Evolutionary conservation across 202 grass and related monocot species (phyloP).

Genomic region (Zoysia matrella): DNA sequence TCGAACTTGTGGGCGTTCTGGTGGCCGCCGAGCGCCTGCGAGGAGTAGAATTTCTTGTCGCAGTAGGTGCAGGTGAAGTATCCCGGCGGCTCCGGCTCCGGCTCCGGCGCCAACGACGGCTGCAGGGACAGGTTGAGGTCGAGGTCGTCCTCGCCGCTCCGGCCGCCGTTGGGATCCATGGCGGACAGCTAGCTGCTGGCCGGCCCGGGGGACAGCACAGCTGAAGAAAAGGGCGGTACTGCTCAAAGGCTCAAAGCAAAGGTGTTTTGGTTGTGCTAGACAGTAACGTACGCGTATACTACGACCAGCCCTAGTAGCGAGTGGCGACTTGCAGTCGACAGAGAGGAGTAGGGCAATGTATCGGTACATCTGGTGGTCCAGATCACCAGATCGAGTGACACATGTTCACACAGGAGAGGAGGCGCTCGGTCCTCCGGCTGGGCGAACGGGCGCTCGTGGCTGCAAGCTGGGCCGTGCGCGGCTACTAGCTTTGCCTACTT

Average conservation of each 20-base stretch:
- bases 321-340: background rate
- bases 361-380: slow-evolving; percentile 28
- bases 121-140: slow-evolving; percentile 77
- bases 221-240: background rate
- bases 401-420: slow-evolving; percentile 2
- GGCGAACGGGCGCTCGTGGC: too few species aligned
- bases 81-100: slow-evolving; percentile 56
- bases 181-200: background rate
- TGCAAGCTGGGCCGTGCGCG: too few species aligned
- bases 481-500: background rate
- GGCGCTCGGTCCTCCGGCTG: background rate
- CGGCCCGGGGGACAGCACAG: background rate
- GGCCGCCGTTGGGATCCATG: slow-evolving; percentile 54
- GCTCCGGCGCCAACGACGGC: slow-evolving; percentile 47
- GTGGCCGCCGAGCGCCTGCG: slow-evolving; percentile 88
- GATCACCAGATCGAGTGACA: background rate
- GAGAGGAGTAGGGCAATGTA: background rate
- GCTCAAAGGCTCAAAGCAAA: background rate
- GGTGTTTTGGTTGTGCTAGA: background rate
- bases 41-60: slow-evolving; percentile 83
- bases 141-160: slow-evolving; percentile 39
- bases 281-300: background rate
- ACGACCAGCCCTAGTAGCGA: slow-evolving; percentile 41
- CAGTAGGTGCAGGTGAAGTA: slow-evolving; percentile 90
- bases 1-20: slow-evolving; percentile 96